phyloP scores from a whole-genome alignment of 1,284 basidiomycete species.

The Pisolithus thermaeus region DNA sequence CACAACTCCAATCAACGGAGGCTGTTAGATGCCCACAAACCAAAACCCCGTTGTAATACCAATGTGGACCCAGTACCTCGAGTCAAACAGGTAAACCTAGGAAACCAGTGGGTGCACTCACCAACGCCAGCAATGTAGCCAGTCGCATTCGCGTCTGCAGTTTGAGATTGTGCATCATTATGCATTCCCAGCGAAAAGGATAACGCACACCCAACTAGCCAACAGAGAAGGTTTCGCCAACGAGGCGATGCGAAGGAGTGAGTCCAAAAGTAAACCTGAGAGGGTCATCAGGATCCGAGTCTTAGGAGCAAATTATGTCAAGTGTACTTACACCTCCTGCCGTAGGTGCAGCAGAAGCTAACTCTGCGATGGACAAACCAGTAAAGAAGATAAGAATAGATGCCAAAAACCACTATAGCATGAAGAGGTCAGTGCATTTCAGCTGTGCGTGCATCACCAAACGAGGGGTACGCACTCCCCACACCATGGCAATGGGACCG shows the following conservation, averaged over 20 bases:
- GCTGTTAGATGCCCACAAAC: conserved; percentile 19
- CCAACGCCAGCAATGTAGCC: conserved; percentile 32
- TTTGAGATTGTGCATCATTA: neutral
- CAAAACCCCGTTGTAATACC: neutral
- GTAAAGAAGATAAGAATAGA: conserved; percentile 55
- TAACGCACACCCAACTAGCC: conserved; percentile 38
- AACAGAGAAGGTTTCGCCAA: conserved; percentile 31
- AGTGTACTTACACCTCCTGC: conserved; percentile 31
- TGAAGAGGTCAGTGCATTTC: neutral
- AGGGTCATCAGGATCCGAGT: neutral
- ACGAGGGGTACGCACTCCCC: conserved; percentile 30
- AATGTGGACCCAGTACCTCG: too few relatives aligned
- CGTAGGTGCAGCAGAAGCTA: conserved; percentile 66
- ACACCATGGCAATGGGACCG: conserved; percentile 43
- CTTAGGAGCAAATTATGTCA: too few relatives aligned
- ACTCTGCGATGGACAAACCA: conserved; percentile 64
- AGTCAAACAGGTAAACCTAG: neutral
- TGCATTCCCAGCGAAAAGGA: neutral
- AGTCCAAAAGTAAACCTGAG: conserved; percentile 35
- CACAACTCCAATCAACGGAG: conserved; percentile 39
- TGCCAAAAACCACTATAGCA: conserved; percentile 32
- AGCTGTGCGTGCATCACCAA: neutral
- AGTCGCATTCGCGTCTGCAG: conserved; percentile 34
- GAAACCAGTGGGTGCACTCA: neutral
- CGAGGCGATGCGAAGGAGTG: conserved; percentile 30